phyloP scores from a whole-genome alignment of 495 filamentous ascomycete genomes.

The Aspergillus ellipticus region DNA sequence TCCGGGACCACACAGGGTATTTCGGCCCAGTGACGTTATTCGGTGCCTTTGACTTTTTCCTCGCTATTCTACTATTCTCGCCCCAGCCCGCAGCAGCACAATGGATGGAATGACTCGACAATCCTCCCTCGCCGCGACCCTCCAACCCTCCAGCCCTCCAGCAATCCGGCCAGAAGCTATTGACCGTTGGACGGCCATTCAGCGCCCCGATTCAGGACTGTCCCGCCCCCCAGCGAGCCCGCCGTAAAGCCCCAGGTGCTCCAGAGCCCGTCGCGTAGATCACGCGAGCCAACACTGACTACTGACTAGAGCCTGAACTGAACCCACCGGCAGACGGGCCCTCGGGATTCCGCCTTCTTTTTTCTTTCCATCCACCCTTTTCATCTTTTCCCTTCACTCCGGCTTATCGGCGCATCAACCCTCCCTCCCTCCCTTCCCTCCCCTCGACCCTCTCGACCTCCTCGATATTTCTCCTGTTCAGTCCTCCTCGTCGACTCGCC shows the following conservation, averaged over 20 bases:
- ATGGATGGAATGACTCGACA: not conserved
- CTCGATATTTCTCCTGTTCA: constrained; percentile 1
- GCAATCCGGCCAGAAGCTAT: too few relatives aligned
- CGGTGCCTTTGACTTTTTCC: constrained; percentile 7
- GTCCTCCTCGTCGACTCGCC: not conserved
- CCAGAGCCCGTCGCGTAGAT: constrained; percentile 17
- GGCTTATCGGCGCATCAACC: constrained; percentile 19
- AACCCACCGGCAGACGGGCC: constrained; percentile 4
- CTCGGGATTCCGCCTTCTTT: constrained; percentile 21
- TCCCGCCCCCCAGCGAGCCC: too few relatives aligned
- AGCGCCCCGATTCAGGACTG: not conserved
- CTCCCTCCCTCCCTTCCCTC: constrained; percentile 7
- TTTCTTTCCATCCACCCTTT: constrained; percentile 10
- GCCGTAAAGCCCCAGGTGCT: not conserved
- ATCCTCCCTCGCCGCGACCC: too few relatives aligned
- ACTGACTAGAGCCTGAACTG: too few relatives aligned
- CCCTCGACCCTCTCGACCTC: constrained; percentile 11
- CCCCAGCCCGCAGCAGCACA: not conserved
- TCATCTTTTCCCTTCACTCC: constrained; percentile 13
- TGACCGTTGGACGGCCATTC: too few relatives aligned
- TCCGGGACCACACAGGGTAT: too few relatives aligned
- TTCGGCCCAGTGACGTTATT: constrained; percentile 18
- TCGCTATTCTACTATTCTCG: not conserved
- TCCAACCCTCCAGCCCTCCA: too few relatives aligned
- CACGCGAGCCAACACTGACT: constrained; percentile 15